Percentiles rank a stretch among this genome's conserved stretches.
Conservation (phyloP, 768 basidiomycete species). For the Tremella mesenterica region DNA sequence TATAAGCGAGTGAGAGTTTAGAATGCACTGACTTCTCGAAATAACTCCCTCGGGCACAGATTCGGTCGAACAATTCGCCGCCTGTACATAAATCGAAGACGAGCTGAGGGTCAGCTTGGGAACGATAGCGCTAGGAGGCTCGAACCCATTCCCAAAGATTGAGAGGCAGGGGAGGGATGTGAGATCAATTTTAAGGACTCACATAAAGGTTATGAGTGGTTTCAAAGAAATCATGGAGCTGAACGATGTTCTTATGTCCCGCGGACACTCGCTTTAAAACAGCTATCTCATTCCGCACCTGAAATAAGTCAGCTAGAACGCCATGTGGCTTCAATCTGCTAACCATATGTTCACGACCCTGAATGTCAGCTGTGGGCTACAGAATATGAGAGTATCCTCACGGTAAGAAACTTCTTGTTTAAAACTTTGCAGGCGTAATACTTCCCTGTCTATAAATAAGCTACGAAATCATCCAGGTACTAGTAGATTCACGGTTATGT, state of each 20-base stretch:
- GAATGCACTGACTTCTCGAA: too few species aligned
- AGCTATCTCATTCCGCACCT: conserved; percentile 95
- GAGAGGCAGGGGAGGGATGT: too few species aligned
- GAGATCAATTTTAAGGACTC: conserved; percentile 5
- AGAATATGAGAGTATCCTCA: neutral
- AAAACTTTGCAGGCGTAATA: conserved; percentile 99
- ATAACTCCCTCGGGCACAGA: conserved; percentile 94
- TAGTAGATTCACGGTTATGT: conserved; percentile 51
- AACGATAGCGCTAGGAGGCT: too few species aligned
- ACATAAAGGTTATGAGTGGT: conserved; percentile 70
- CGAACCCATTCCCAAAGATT: too few species aligned
- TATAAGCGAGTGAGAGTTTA: conserved; percentile 44
- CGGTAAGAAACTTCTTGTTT: conserved; percentile 66
- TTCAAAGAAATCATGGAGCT: conserved; percentile 94
- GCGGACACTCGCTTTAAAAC: conserved; percentile 90
- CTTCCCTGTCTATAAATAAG: conserved; percentile 56
- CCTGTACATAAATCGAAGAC: conserved; percentile 94
- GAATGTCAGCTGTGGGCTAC: conserved; percentile 31
- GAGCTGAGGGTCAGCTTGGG: conserved; percentile 52
- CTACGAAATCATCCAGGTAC: neutral
- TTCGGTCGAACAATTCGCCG: conserved; percentile 96
- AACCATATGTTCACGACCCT: conserved; percentile 96
- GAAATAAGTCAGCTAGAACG: conserved; percentile 1
- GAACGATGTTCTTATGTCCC: conserved; percentile 82
- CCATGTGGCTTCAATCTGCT: conserved; percentile 25